Conservation (phyloP, 331 rosid genomes). For the Quercus tomentella region DNA sequence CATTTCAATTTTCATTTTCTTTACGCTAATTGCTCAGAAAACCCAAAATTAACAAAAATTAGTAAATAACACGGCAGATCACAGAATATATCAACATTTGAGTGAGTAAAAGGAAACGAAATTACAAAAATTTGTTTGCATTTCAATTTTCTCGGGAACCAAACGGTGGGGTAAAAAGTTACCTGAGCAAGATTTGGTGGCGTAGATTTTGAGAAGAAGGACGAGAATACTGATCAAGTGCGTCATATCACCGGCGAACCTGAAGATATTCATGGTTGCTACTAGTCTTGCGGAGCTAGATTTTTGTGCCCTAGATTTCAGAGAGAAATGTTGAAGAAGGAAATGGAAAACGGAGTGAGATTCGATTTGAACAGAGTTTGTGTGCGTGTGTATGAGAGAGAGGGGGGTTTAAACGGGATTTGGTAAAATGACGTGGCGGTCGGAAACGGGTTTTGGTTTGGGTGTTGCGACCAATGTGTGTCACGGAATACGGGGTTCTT, state of each 20-base stretch:
- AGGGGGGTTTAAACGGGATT: too few relatives aligned
- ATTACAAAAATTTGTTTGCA: too few relatives aligned
- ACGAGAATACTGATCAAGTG: slow-evolving; percentile 80
- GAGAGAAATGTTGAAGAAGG: neutral
- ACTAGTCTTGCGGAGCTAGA: neutral
- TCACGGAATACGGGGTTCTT: neutral
- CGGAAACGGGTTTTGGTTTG: neutral
- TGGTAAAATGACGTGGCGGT: slow-evolving; percentile 22
- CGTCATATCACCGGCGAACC: slow-evolving; percentile 85
- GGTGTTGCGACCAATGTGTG: slow-evolving; percentile 4
- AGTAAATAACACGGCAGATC: neutral
- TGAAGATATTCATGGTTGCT: slow-evolving; percentile 69
- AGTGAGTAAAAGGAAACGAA: neutral
- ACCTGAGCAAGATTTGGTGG: slow-evolving; percentile 94
- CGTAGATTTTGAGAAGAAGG: slow-evolving; percentile 84
- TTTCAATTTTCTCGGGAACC: neutral
- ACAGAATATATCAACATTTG: neutral
- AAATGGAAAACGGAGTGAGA: neutral
- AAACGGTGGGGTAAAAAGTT: neutral
- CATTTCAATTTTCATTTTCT: neutral
- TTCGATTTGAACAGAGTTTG: too few relatives aligned
- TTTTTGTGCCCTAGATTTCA: slow-evolving; percentile 24
- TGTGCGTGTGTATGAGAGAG: too few relatives aligned
- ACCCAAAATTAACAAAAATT: neutral
- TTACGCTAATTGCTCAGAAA: neutral